Evolutionary conservation across 257 asterid genomes (phyloP), one percentile per base, ranked within the genome.

Genomic region (Orobanche coerulescens): DNA sequence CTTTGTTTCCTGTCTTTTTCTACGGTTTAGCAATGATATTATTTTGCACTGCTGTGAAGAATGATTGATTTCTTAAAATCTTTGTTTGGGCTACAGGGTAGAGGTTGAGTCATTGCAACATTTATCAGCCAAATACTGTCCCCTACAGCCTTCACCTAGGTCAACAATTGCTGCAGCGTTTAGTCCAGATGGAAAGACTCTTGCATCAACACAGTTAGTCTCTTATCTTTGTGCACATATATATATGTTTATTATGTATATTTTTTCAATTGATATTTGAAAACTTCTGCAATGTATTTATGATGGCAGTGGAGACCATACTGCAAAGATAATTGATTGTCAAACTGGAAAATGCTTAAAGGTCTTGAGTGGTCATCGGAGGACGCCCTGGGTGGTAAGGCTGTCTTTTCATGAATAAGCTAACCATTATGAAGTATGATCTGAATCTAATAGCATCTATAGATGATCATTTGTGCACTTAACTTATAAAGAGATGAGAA

Each of bases 301-400:
- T 79, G 69, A 34, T 71, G 30, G 71, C 84, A 92, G 98, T 74
- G 98, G 98, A 68, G 98, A 92, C 78, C 98, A 92, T 69, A 92
- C 98, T 0, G 96, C 88, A 62, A 92, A 92, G 86, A 86, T 92
- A 72, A 88, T 88, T 37, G 87, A 92, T 72, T 88, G 88, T 71
- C 90, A 75, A 77, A 88, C 86, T 71, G 95, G 98, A 60, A 92
- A 77, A 59, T 92, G 98, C 86, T 77, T 92, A 65, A 92, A 92
- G 82, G 95, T 88, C 74, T 80, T 92, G 73, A 92, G 89, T 67
- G 98, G 98, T 68, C 98, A 92, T 80, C 90, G 96, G 65, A 82
- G 98, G 76, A 92, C 98, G 48, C 98, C 98, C 60, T 92, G 98
- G 98, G 98, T 88, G 98, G 98, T 92, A 81, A 81, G 56, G 84